Evolutionary conservation across 2,329 filamentous ascomycete species (phyloP), one percentile per base, ranked within the genome.

Genomic region (Ophiostoma himal-ulmi): DNA sequence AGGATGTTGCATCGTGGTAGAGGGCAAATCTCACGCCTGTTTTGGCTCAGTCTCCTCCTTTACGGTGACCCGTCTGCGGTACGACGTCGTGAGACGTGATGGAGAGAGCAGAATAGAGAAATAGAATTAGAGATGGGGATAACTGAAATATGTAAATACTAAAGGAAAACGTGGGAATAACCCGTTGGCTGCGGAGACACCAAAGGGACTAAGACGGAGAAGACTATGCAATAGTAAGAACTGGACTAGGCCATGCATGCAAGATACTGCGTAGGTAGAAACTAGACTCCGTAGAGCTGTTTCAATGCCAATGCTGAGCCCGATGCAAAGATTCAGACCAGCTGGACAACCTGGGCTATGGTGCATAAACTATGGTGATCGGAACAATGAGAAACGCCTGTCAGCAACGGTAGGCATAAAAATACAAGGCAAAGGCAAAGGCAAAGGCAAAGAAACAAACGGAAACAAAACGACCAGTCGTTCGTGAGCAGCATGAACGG

Each of bases 361-460:
- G 52, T 34, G 57, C 57, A 62, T 30, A 62, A 26, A 62, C 5
- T 60, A 62, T 62, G 57, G 57, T 62, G 57, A 62, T 62, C 57
- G 57, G 57, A 62, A 62, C 57, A 62, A 62, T 14, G 57, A 11
- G 20, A 60, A 60, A 60, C 54, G 4, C 13, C 13, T 44, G 13
- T 1, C 44, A 48, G 17, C 6, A n/a, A 48, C n/a, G 17, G 44
- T 20, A 48, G 30, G 30, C 30, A 30, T 30, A 30, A 30, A 30
- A 30, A 30, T 6, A 48, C 5, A 13, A 57, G 22, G 5, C 48
- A 54, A 8, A 54, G 13, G 10, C 10, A 10, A 39, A 39, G 37
- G 37, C 37, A 13, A 13, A 10, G 10, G 37, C 37, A 39, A 11
- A 39, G 5, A 48, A 48, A 48, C 44, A 48, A 20, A 17, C 20